Conservation (phyloP, 23 red algal genomes). For the Pyropia yezoensis region DNA sequence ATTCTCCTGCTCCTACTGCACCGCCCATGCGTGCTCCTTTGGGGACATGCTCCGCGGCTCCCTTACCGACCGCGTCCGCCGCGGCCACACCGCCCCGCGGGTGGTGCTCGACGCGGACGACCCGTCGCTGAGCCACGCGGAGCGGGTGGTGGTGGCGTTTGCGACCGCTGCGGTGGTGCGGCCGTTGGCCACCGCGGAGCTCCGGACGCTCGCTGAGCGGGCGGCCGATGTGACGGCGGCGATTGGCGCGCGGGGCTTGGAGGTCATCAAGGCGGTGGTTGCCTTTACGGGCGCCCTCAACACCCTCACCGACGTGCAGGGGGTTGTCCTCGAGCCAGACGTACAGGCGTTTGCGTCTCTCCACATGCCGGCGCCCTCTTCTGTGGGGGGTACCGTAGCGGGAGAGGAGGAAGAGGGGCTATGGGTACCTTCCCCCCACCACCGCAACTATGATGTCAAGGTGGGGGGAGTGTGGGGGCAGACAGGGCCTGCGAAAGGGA, state of each 20-base stretch:
- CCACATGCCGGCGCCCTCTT: neutral
- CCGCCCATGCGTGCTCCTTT: constrained; percentile 15
- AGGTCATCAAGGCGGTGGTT: constrained; percentile 17
- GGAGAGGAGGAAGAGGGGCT: too few relatives aligned
- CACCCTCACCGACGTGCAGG: constrained; percentile 16
- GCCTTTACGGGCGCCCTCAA: constrained; percentile 20
- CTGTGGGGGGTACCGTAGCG: too few relatives aligned
- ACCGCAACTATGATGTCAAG: too few relatives aligned
- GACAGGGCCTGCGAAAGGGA: neutral
- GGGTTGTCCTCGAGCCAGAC: constrained; percentile 11
- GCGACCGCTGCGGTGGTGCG: constrained; percentile 17
- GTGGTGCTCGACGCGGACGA: neutral
- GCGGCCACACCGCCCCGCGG: neutral
- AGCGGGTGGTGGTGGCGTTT: constrained; percentile 12
- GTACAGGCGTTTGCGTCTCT: neutral
- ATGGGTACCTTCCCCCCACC: too few relatives aligned
- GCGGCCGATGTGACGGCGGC: neutral
- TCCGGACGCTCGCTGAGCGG: constrained; percentile 1
- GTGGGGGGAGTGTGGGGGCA: neutral
- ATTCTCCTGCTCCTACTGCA: constrained; percentile 34
- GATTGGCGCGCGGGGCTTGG: neutral
- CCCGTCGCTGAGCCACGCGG: neutral
- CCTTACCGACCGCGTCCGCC: neutral
- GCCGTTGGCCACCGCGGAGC: neutral
- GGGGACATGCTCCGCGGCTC: constrained; percentile 19